Base-by-base conservation (phyloP, 2,329 filamentous ascomycete genomes). In the Didymella glomerata region DNA sequence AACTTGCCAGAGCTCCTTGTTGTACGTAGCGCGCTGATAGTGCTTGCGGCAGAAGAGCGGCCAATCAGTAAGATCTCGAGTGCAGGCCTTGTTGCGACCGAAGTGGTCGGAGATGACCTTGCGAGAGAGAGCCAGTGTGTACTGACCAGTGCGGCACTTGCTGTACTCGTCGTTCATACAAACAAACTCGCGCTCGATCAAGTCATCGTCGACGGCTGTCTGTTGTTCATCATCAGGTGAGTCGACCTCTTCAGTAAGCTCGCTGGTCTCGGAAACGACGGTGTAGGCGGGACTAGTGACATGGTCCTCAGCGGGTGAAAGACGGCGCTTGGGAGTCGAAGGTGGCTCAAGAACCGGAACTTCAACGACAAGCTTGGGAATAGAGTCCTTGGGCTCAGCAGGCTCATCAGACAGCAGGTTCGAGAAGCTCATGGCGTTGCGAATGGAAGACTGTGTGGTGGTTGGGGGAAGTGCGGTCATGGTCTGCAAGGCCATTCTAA, bases 21-120 rank as follows among this genome's bases (percentile, higher is more conserved):
- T 72, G 67, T 78, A 78, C 2, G 74, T 76, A 1, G 72, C 71
- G n/a, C 76, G 75, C 68, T 78, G 76, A 54, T 78, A 78, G 57
- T 78, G 76, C 62, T 77, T 78, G 49, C 76, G 73, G 54, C 76
- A 78, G 54, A 75, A 73, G 1, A 76, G 61, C 1, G 76, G 73
- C 75, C 76, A 78, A 20, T 66, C 53, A 0, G 53, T 63, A 34
- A 77, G 69, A 30, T 66, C 47, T 24, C 72, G 68, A 0, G 71
- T 75, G 55, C 74, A 76, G 10, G 70, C 67, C 47, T 78, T 78
- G 72, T 78, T 78, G 54, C 76, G 69, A 42, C 76, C 76, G 48
- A 78, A 78, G 58, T 77, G 74, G 49, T 78, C 70, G 3, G 75
- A 77, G 44, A 78, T 77, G 30, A 76, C 73, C 55, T 78, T 78